Percentiles rank a stretch among this genome's conserved stretches.
phyloP scores from a whole-genome alignment of 305 asterid species.

The Fraxinus sp. region DNA sequence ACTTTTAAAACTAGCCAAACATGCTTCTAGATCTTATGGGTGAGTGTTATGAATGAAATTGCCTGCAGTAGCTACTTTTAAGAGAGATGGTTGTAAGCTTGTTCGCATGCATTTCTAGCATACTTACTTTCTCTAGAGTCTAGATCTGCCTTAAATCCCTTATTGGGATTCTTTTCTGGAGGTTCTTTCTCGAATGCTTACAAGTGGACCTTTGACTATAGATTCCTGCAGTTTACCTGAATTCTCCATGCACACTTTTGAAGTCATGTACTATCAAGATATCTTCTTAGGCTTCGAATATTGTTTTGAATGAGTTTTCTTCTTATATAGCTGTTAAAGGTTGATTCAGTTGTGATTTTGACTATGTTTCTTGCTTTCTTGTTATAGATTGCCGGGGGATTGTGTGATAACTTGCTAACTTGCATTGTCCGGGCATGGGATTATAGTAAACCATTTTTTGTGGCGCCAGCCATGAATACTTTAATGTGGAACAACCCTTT shows the following conservation, averaged over 20 bases:
- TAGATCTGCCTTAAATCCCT: neutral
- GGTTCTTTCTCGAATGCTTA: neutral
- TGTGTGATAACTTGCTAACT: constrained; percentile 50
- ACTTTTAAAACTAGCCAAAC: neutral
- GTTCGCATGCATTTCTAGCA: neutral
- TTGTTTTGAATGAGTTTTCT: neutral
- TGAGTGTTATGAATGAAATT: neutral
- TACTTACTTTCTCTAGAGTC: neutral
- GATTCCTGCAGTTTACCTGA: neutral
- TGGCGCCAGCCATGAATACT: constrained; percentile 56
- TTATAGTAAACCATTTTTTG: constrained; percentile 44
- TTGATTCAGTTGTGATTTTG: neutral
- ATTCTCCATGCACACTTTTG: neutral
- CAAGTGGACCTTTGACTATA: neutral
- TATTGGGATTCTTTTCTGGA: neutral
- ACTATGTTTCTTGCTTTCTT: neutral
- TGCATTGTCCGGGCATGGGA: constrained; percentile 56
- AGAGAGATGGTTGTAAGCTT: neutral
- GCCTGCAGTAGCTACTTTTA: neutral
- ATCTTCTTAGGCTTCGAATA: neutral
- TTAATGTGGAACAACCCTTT: constrained; percentile 55
- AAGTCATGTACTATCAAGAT: neutral
- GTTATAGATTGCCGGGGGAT: constrained; percentile 48
- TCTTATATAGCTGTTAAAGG: neutral
- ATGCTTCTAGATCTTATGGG: neutral